Evolutionary conservation across 148 eudicot genomes (phyloP).

Genomic region (Camellia sinensis): DNA sequence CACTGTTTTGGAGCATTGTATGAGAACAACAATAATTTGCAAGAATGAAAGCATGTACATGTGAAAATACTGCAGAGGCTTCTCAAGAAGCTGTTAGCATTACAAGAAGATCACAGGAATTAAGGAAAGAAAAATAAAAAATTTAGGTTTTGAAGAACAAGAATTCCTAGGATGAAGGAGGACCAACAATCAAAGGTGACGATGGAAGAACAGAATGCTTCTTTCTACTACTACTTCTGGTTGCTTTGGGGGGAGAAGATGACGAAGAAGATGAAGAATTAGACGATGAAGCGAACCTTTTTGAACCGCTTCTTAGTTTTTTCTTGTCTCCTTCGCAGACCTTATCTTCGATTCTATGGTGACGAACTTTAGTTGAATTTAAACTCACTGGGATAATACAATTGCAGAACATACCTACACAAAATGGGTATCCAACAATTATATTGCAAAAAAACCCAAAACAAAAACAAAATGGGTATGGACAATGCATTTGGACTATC

Average conservation of each 20-base stretch:
- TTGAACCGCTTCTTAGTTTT: conserved; percentile 28
- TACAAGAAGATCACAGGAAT: conserved; percentile 14
- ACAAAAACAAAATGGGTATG: neutral
- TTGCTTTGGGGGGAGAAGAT: conserved; percentile 16
- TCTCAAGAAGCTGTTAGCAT: conserved; percentile 19
- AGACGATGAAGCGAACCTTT: conserved; percentile 27
- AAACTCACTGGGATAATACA: conserved; percentile 37
- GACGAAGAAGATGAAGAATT: conserved; percentile 33
- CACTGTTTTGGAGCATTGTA: too few relatives aligned
- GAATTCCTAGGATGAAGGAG: conserved; percentile 10
- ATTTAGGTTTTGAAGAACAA: neutral
- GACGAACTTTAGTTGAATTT: conserved; percentile 29
- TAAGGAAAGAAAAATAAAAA: neutral
- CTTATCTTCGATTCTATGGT: conserved; percentile 33
- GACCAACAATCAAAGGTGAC: conserved; percentile 25
- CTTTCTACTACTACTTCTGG: conserved; percentile 19
- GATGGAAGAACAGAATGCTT: conserved; percentile 22
- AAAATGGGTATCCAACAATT: neutral
- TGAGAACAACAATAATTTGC: too few relatives aligned
- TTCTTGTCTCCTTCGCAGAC: conserved; percentile 33
- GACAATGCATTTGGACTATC: too few relatives aligned
- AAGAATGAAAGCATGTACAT: neutral
- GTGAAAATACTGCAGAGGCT: neutral
- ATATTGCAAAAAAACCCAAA: neutral
- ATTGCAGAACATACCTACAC: conserved; percentile 35